Evolutionary conservation across 2,329 filamentous ascomycete genomes (phyloP).

Genomic region (Zasmidium cellare): DNA sequence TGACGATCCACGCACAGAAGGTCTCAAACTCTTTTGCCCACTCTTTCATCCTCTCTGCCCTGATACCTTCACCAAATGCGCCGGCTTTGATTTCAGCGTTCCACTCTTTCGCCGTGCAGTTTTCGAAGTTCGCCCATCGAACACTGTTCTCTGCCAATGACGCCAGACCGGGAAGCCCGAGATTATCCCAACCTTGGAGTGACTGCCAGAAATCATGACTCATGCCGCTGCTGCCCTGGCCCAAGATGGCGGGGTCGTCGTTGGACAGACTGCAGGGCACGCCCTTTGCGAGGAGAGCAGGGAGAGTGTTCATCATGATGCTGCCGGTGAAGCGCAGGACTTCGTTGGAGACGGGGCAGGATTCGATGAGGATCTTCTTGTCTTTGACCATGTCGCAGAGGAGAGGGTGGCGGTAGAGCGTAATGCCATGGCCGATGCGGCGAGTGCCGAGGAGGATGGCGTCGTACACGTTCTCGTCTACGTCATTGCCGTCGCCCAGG

Average conservation of each 20-base stretch:
- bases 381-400: slow-evolving; percentile 87
- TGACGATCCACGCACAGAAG: slow-evolving; percentile 87
- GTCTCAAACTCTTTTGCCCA: slow-evolving; percentile 84
- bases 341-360: slow-evolving; percentile 89
- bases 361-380: slow-evolving; percentile 83
- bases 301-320: slow-evolving; percentile 76
- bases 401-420: slow-evolving; percentile 86
- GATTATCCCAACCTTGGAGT: slow-evolving; percentile 86
- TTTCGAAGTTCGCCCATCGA: slow-evolving; percentile 85
- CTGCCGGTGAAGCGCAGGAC: slow-evolving; percentile 76
- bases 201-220: slow-evolving; percentile 95
- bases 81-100: slow-evolving; percentile 70
- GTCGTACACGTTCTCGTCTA: slow-evolving; percentile 85
- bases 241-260: slow-evolving; percentile 86
- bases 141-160: slow-evolving; percentile 91
- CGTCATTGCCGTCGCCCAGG: slow-evolving; percentile 72
- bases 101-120: slow-evolving; percentile 72
- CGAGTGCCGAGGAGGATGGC: slow-evolving; percentile 83
- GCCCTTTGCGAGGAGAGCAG: slow-evolving; percentile 79
- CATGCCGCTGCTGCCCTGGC: slow-evolving; percentile 77
- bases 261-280: slow-evolving; percentile 84
- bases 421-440: slow-evolving; percentile 86
- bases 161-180: slow-evolving; percentile 82
- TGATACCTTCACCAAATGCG: slow-evolving; percentile 67
- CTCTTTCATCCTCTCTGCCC: slow-evolving; percentile 71